Conservation (phyloP, 352 stramenopile genomes). For the Phytophthora constricta region DNA sequence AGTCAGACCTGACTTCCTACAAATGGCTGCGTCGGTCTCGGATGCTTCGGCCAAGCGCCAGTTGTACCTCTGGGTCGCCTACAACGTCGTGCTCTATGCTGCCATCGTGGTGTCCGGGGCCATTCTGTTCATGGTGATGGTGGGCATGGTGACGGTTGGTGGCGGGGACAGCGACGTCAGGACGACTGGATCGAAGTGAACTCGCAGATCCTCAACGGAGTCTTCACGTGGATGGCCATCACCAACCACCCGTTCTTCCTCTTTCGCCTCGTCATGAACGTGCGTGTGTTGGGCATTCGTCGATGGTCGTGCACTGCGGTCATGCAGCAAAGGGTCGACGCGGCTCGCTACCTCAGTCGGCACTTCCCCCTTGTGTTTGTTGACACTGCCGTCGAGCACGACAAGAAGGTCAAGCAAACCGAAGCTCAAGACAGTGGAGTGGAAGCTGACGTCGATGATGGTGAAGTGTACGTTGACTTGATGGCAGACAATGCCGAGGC, state of each 20-base stretch:
- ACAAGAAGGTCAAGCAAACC: constrained; percentile 14
- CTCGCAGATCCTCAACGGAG: constrained; percentile 52
- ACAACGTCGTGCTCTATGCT: constrained; percentile 39
- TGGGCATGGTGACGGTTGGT: constrained; percentile 35
- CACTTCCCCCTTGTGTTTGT: constrained; percentile 43
- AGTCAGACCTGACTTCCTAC: constrained; percentile 9
- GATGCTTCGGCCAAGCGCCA: constrained; percentile 15
- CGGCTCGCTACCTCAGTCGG: constrained; percentile 30
- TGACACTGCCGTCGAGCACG: constrained; percentile 9
- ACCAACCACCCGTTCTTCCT: constrained; percentile 50
- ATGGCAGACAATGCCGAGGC: constrained; percentile 16
- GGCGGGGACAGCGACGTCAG: constrained; percentile 33
- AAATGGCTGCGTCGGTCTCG: constrained; percentile 3
- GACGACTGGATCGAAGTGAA: constrained; percentile 51
- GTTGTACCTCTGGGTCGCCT: constrained; percentile 38
- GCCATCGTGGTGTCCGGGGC: constrained; percentile 35
- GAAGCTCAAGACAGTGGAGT: constrained; percentile 17
- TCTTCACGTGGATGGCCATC: constrained; percentile 49
- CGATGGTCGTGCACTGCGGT: constrained; percentile 18
- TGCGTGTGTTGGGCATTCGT: constrained; percentile 28
- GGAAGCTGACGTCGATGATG: constrained; percentile 24
- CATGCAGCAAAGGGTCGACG: constrained; percentile 4
- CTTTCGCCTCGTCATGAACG: constrained; percentile 29
- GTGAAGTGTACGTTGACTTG: constrained; percentile 19
- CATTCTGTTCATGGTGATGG: constrained; percentile 49